Percentiles rank a stretch among this genome's conserved stretches.
phyloP scores from a whole-genome alignment of 495 filamentous ascomycete species.

The Durotheca rogersii region DNA sequence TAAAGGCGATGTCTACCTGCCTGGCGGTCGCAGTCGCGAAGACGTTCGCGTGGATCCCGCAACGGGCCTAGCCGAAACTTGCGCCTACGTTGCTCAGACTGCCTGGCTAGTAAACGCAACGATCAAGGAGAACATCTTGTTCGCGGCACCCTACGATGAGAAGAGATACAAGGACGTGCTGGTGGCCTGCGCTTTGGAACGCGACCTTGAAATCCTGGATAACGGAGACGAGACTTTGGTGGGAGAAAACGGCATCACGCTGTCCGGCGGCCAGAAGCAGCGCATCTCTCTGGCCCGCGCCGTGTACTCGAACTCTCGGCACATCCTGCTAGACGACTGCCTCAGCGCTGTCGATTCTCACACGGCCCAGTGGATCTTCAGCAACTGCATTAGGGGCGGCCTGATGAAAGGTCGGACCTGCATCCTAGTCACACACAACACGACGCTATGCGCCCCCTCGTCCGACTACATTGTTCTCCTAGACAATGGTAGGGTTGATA shows the following conservation, averaged over 20 bases:
- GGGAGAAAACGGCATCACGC: slow-evolving; percentile 94
- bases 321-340: slow-evolving; percentile 92
- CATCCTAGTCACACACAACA: slow-evolving; percentile 96
- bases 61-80: slow-evolving; percentile 84
- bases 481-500: slow-evolving; percentile 77
- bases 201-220: slow-evolving; percentile 90
- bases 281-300: slow-evolving; percentile 93
- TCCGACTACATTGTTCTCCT: slow-evolving; percentile 80
- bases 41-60: slow-evolving; percentile 78
- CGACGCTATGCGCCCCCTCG: slow-evolving; percentile 75
- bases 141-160: slow-evolving; percentile 80
- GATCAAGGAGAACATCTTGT: slow-evolving; percentile 95
- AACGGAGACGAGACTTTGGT: slow-evolving; percentile 91
- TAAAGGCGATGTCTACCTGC: slow-evolving; percentile 77
- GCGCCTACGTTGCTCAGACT: slow-evolving; percentile 96
- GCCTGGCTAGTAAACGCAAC: slow-evolving; percentile 97
- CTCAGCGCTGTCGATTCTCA: slow-evolving; percentile 98
- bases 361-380: slow-evolving; percentile 97
- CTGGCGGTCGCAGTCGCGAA: slow-evolving; percentile 77
- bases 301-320: slow-evolving; percentile 86
- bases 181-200: slow-evolving; percentile 87
- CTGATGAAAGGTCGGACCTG: slow-evolving; percentile 88
- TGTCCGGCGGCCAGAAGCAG: slow-evolving; percentile 98
- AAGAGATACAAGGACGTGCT: slow-evolving; percentile 85
- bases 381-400: slow-evolving; percentile 83